Percentiles rank a stretch among this genome's conserved stretches.
Evolutionary conservation across 352 stramenopile species (phyloP).

Genomic region (Pythium insidiosum): DNA sequence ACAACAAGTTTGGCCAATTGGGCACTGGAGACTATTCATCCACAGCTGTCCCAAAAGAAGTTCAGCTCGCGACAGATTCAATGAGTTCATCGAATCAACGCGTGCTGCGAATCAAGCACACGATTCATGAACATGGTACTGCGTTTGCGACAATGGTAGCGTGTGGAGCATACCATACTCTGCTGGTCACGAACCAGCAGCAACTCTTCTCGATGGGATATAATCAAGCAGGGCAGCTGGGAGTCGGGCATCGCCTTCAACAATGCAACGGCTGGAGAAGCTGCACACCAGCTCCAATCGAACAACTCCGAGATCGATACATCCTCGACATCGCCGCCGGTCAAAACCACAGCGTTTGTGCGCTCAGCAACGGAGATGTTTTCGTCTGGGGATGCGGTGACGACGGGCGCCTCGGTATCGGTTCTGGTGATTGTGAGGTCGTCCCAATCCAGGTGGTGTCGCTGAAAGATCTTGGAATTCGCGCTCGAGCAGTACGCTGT

Average conservation of each 20-base stretch:
- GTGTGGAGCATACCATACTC: slow-evolving; percentile 59
- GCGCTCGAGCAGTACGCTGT: slow-evolving; percentile 42
- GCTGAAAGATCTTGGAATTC: slow-evolving; percentile 31
- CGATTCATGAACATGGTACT: slow-evolving; percentile 28
- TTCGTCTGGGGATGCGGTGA: slow-evolving; percentile 72
- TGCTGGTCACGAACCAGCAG: slow-evolving; percentile 72
- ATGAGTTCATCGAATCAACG: slow-evolving; percentile 37
- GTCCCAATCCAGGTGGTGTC: slow-evolving; percentile 24
- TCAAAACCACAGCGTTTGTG: slow-evolving; percentile 66
- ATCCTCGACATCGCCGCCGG: slow-evolving; percentile 64
- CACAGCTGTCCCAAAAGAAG: slow-evolving; percentile 30
- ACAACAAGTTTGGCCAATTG: slow-evolving; percentile 69
- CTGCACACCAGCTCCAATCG: slow-evolving; percentile 41
- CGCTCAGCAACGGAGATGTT: slow-evolving; percentile 63
- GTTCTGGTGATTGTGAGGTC: background rate
- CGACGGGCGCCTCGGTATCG: slow-evolving; percentile 53
- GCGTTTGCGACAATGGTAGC: slow-evolving; percentile 61
- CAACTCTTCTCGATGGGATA: slow-evolving; percentile 72
- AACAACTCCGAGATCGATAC: slow-evolving; percentile 38
- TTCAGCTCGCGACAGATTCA: slow-evolving; percentile 35
- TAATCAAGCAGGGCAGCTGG: slow-evolving; percentile 71
- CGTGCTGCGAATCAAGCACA: slow-evolving; percentile 49
- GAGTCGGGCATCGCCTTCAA: slow-evolving; percentile 53
- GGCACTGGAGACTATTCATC: slow-evolving; percentile 48
- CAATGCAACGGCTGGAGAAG: slow-evolving; percentile 60